phyloP scores from a whole-genome alignment of 805 yeast species.

The Candida corydali region DNA sequence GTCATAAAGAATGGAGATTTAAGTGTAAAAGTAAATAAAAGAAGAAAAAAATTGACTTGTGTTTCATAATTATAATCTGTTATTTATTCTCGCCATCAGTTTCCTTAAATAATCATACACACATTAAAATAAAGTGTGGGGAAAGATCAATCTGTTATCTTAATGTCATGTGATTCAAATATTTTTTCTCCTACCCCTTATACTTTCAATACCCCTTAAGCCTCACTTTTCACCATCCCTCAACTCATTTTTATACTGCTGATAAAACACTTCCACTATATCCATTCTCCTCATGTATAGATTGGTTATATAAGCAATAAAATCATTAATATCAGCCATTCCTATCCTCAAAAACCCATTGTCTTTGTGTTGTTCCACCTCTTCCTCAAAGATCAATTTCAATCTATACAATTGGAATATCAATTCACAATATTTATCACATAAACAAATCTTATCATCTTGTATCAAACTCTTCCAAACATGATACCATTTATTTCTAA shows the following conservation, averaged over 20 bases:
- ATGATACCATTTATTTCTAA: conserved; percentile 2
- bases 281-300: conserved; percentile 3
- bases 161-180: no score
- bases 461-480: conserved; percentile 4
- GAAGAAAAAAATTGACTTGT: no score
- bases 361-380: not conserved
- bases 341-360: not conserved
- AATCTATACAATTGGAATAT: conserved; percentile 4
- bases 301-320: conserved; percentile 1
- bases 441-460: conserved; percentile 1
- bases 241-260: not conserved
- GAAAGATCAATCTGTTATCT: no score
- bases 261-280: conserved; percentile 1
- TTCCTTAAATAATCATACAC: not conserved
- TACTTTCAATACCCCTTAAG: no score
- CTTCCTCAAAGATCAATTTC: not conserved
- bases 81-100: conserved; percentile 2
- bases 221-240: no score
- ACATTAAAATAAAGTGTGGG: not conserved
- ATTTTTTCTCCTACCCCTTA: no score
- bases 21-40: not conserved
- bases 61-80: no score
- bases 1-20: not conserved
- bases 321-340: not conserved
- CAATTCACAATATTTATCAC: conserved; percentile 3